These are phyloP conservation scores for Coemansia sp. DNA, from an alignment of 371 early-diverging fungal species.

Conservation along the genomic window DNA sequence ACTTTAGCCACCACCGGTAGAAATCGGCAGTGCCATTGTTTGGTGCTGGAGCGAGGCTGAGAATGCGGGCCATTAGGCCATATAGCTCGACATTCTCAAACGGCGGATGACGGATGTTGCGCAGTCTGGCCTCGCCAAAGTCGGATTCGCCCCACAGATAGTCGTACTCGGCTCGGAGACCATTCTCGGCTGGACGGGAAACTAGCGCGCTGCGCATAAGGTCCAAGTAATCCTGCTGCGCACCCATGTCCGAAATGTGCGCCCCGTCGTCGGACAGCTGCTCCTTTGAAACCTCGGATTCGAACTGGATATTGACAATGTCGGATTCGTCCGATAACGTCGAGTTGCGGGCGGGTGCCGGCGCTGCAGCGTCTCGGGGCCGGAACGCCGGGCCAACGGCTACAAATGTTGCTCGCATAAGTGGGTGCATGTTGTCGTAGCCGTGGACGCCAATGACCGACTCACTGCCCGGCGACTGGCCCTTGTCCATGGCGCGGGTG, in stretches of 20 bases:
- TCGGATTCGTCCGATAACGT: background rate
- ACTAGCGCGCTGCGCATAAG: slow-evolving; percentile 29
- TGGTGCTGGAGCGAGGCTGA: slow-evolving; percentile 63
- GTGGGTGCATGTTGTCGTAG: slow-evolving; percentile 71
- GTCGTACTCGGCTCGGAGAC: slow-evolving; percentile 25
- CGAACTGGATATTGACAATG: slow-evolving; percentile 6
- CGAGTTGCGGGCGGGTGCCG: slow-evolving; percentile 31
- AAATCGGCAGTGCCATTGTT: slow-evolving; percentile 66
- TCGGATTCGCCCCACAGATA: slow-evolving; percentile 32
- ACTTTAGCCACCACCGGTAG: slow-evolving; percentile 36
- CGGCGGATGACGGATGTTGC: slow-evolving; percentile 50
- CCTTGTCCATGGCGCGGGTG: slow-evolving; percentile 46
- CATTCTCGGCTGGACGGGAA: background rate
- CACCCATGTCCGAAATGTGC: slow-evolving; percentile 40
- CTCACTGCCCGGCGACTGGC: slow-evolving; percentile 26
- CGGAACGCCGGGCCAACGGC: slow-evolving; percentile 77
- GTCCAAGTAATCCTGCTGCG: slow-evolving; percentile 40
- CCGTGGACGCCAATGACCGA: slow-evolving; percentile 76
- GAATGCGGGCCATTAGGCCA: slow-evolving; percentile 62
- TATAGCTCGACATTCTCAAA: slow-evolving; percentile 78
- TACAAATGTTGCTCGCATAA: slow-evolving; percentile 88
- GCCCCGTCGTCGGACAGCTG: slow-evolving; percentile 14
- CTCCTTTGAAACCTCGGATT: background rate
- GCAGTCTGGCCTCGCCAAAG: slow-evolving; percentile 9
- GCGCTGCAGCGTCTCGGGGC: slow-evolving; percentile 13